These are phyloP conservation scores for Cymbopogon citratus DNA, from an alignment of 176 grass and related monocot species.

Conservation along the genomic window DNA sequence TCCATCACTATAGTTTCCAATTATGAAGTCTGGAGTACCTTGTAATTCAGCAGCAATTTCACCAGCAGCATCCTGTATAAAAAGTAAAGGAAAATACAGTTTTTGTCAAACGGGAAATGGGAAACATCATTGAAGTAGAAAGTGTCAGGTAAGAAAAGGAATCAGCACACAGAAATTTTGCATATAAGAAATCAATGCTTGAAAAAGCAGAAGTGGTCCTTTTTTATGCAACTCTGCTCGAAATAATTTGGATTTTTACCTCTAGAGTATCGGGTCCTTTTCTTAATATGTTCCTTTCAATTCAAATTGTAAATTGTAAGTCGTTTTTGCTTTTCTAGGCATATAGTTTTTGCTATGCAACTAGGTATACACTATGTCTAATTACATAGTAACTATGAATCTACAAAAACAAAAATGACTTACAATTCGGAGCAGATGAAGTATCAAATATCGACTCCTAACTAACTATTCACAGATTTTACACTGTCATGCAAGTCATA, in stretches of 20 bases:
- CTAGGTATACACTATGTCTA: too few species aligned
- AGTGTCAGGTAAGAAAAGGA: conserved; percentile 10
- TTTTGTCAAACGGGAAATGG: not conserved
- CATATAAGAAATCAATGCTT: not conserved
- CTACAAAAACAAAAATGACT: too few species aligned
- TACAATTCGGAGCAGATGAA: too few species aligned
- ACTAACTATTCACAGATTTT: not conserved
- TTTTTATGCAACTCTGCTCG: not conserved
- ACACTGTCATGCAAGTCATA: not conserved
- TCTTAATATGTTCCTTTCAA: too few species aligned
- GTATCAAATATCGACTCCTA: not conserved
- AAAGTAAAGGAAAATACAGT: not conserved
- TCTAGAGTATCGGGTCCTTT: not conserved
- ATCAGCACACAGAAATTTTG: not conserved
- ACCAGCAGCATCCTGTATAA: conserved; percentile 71
- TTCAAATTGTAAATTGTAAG: too few species aligned
- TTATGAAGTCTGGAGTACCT: conserved; percentile 82
- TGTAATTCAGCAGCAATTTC: conserved; percentile 88
- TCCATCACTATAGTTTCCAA: conserved; percentile 96
- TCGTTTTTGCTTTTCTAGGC: too few species aligned
- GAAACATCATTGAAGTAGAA: not conserved
- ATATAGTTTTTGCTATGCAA: too few species aligned
- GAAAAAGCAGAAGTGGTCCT: not conserved
- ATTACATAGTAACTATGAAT: too few species aligned
- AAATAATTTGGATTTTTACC: not conserved